These are phyloP conservation scores for Phialophora chinensis DNA, from an alignment of 2,329 filamentous ascomycete genomes.

Conservation along the genomic window DNA sequence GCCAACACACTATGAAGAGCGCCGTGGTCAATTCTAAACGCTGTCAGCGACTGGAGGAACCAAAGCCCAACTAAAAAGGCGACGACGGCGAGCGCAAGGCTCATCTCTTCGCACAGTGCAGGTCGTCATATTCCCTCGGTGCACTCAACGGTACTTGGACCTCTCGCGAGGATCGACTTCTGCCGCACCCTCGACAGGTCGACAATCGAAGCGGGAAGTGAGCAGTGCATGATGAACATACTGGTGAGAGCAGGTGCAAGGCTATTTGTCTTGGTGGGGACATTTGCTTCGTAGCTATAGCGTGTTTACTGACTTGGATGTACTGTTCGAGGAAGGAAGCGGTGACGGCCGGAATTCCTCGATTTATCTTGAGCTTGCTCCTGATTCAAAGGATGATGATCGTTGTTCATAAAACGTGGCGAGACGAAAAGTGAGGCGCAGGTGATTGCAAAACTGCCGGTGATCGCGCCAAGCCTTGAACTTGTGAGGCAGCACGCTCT, in stretches of 20 bases:
- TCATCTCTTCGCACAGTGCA: no score
- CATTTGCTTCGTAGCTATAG: no score
- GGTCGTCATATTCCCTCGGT: no score
- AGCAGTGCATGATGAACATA: no score
- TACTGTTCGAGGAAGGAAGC: neutral
- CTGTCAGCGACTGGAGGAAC: neutral
- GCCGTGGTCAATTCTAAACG: neutral
- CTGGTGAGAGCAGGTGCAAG: neutral
- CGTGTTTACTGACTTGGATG: neutral
- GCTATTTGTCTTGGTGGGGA: neutral
- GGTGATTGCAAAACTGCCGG: neutral
- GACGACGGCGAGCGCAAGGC: neutral
- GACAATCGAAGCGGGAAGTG: no score
- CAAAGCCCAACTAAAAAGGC: neutral
- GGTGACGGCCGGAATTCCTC: neutral
- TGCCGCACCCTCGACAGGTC: no score
- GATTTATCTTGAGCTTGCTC: neutral
- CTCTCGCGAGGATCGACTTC: no score
- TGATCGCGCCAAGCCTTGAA: neutral
- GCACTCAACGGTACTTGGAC: no score
- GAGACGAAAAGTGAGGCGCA: neutral
- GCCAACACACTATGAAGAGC: slow-evolving; percentile 20
- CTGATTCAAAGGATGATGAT: neutral
- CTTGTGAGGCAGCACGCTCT: neutral
- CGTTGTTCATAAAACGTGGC: neutral